These are phyloP conservation scores for Linnemannia hyalina DNA, from an alignment of 192 early-diverging fungal species.

Conservation along the genomic window DNA sequence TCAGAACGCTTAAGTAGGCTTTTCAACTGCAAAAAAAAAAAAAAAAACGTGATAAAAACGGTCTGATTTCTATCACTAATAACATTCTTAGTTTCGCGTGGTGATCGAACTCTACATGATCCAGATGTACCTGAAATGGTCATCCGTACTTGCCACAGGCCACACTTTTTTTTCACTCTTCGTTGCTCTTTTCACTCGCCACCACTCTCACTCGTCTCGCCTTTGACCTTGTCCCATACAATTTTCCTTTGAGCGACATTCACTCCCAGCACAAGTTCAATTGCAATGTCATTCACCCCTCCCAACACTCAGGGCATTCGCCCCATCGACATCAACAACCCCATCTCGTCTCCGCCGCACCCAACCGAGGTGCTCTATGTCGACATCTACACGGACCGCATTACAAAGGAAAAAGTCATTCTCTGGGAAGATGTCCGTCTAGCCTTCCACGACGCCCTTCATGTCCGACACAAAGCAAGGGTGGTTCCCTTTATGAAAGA, in stretches of 20 bases:
- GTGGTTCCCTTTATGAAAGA: background rate
- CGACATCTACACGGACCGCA: background rate
- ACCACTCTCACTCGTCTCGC: too few species aligned
- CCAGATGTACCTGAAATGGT: too few species aligned
- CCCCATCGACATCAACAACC: background rate
- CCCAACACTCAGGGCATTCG: background rate
- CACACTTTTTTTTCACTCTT: too few species aligned
- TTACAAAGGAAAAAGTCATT: background rate
- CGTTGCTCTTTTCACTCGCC: too few species aligned
- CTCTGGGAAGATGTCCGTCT: background rate
- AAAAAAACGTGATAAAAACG: too few species aligned
- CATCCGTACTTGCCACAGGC: too few species aligned
- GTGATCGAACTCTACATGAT: too few species aligned
- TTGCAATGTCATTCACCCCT: background rate
- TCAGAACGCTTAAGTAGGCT: too few species aligned
- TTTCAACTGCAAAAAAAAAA: too few species aligned
- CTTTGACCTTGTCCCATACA: background rate
- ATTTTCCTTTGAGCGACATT: background rate
- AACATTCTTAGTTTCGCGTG: too few species aligned
- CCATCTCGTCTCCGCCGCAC: background rate
- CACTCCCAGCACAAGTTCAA: background rate
- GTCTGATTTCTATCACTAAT: too few species aligned
- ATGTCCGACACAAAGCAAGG: background rate
- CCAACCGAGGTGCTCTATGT: background rate
- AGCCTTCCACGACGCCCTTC: background rate